phyloP scores from a whole-genome alignment of 2,329 filamentous ascomycete species.

The Cryphonectria parasitica region DNA sequence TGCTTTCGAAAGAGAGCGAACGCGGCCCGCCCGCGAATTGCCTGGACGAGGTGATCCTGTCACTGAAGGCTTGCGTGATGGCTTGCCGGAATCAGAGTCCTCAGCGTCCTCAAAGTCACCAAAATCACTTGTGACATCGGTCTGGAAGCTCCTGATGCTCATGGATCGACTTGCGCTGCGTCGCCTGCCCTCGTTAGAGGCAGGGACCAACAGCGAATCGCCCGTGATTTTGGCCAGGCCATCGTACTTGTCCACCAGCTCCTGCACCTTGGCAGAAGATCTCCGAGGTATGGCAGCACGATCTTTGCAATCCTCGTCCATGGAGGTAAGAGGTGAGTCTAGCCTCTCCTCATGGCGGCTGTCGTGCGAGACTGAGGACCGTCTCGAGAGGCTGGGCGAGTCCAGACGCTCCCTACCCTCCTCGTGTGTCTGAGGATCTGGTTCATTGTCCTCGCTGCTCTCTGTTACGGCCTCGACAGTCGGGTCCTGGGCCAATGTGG shows the following conservation, averaged over 20 bases:
- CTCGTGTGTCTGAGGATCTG: not conserved
- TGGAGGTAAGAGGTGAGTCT: conserved; percentile 51
- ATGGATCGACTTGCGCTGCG: conserved; percentile 25
- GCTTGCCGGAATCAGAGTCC: conserved; percentile 12
- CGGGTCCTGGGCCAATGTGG: not conserved
- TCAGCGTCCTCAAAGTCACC: conserved; percentile 40
- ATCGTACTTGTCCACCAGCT: conserved; percentile 56
- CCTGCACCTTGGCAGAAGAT: conserved; percentile 51
- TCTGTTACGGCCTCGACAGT: not conserved
- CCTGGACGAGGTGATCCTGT: conserved; percentile 18
- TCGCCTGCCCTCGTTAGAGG: conserved; percentile 5
- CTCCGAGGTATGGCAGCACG: conserved; percentile 36
- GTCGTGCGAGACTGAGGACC: conserved; percentile 33
- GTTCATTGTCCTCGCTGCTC: not conserved
- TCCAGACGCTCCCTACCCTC: conserved; percentile 9
- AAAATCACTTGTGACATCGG: conserved; percentile 34
- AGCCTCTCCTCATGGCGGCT: conserved; percentile 40
- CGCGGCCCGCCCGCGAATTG: conserved; percentile 12
- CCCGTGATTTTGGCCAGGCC: conserved; percentile 41
- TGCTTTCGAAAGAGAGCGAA: conserved; percentile 17
- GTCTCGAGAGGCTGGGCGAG: conserved; percentile 23
- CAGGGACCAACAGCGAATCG: conserved; percentile 21
- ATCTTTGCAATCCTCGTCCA: conserved; percentile 45
- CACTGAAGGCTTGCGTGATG: conserved; percentile 23
- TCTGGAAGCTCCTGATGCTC: conserved; percentile 20